Percentiles rank a stretch among this genome's conserved stretches.
Evolutionary conservation across 495 filamentous ascomycete species (phyloP).

Genomic region (Aspergillus saccharolyticus): DNA sequence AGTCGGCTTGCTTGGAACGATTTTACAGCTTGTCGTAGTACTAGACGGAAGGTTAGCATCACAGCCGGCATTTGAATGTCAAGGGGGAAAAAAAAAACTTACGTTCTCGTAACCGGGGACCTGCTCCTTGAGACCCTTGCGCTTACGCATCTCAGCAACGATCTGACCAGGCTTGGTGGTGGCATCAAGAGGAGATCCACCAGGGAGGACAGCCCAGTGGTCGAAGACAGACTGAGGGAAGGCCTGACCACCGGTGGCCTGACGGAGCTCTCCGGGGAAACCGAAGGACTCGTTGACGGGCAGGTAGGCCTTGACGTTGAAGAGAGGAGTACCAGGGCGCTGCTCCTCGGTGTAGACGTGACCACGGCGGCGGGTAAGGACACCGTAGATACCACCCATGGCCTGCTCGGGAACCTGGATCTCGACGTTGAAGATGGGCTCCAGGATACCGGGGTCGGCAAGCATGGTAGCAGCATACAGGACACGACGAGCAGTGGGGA

Average conservation of each 20-base stretch:
- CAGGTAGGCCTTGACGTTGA: slow-evolving; percentile 99
- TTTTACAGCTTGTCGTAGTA: slow-evolving; percentile 99
- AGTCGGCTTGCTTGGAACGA: slow-evolving; percentile 34
- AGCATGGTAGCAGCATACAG: slow-evolving; percentile 89
- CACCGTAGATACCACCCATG: slow-evolving; percentile 99
- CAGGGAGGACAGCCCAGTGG: slow-evolving; percentile 92
- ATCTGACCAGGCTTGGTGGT: slow-evolving; percentile 81
- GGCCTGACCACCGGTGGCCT: slow-evolving; percentile 88
- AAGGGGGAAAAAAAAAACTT: slow-evolving; percentile 45
- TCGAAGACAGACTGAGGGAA: slow-evolving; percentile 99
- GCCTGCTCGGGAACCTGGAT: slow-evolving; percentile 98
- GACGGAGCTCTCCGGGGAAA: slow-evolving; percentile 96
- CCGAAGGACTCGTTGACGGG: slow-evolving; percentile 99
- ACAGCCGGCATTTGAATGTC: neutral
- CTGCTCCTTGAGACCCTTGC: slow-evolving; percentile 97
- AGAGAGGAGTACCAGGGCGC: slow-evolving; percentile 95
- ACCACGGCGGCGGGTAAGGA: slow-evolving; percentile 94
- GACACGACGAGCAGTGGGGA: slow-evolving; percentile 96
- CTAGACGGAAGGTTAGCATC: slow-evolving; percentile 57
- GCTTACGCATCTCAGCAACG: slow-evolving; percentile 87
- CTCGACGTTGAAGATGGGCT: slow-evolving; percentile 98
- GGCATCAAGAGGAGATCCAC: slow-evolving; percentile 85
- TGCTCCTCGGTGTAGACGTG: slow-evolving; percentile 99
- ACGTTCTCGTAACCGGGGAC: slow-evolving; percentile 90
- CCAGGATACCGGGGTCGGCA: slow-evolving; percentile 82